Conservation (phyloP, 768 basidiomycete genomes). For the Clavulina sp. region DNA sequence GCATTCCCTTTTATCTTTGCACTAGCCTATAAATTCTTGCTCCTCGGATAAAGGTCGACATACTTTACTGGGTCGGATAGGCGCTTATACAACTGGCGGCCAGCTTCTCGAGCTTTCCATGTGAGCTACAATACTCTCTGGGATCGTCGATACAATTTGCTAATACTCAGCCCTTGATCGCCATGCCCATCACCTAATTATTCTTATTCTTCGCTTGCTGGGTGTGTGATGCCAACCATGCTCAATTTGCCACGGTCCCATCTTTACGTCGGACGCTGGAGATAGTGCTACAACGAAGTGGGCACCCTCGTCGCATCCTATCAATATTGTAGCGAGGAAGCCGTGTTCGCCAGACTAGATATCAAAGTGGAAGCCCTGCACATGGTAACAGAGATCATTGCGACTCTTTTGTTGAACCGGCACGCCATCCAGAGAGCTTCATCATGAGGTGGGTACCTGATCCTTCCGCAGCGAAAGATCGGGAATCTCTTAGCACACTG, state of each 20-base stretch:
- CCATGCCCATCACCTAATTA: no score
- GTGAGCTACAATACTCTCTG: constrained; percentile 7
- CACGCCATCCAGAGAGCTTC: constrained; percentile 33
- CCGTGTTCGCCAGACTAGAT: constrained; percentile 37
- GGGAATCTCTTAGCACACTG: no score
- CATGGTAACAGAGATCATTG: constrained; percentile 59
- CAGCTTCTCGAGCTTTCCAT: constrained; percentile 11
- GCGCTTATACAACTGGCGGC: constrained; percentile 58
- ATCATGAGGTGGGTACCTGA: no score
- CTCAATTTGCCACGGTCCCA: neutral
- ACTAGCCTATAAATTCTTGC: neutral
- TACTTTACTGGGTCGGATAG: constrained; percentile 59
- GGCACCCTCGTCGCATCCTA: constrained; percentile 41
- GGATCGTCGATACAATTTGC: neutral
- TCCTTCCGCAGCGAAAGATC: no score
- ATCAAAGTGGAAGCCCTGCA: constrained; percentile 19
- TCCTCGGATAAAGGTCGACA: constrained; percentile 32
- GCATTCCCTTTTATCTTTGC: neutral
- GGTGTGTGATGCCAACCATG: no score
- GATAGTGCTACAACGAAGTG: constrained; percentile 47
- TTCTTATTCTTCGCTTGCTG: no score
- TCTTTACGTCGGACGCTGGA: neutral
- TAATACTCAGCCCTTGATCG: no score
- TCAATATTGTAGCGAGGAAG: constrained; percentile 49
- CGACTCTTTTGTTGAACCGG: constrained; percentile 55